These are phyloP conservation scores for Neolentinus lepideus DNA, from an alignment of 1,284 basidiomycete genomes.

Conservation along the genomic window DNA sequence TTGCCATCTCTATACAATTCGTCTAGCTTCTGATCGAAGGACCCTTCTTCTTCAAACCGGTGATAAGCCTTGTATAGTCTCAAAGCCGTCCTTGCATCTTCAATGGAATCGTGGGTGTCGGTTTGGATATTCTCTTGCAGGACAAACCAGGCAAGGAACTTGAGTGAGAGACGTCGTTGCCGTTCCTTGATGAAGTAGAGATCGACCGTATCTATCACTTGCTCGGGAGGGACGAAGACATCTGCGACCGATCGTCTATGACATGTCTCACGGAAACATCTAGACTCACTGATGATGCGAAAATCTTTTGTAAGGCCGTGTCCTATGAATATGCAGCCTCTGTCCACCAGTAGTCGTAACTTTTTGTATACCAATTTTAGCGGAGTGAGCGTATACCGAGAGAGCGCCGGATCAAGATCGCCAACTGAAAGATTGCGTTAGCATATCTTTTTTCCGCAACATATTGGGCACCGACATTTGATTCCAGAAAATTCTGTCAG, in stretches of 20 bases:
- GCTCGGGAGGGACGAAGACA: conserved; percentile 90
- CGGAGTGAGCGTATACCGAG: conserved; percentile 87
- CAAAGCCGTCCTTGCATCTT: conserved; percentile 88
- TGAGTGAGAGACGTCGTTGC: conserved; percentile 85
- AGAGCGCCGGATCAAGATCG: conserved; percentile 83
- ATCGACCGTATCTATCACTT: conserved; percentile 96
- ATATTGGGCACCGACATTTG: conserved; percentile 51
- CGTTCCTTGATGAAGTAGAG: conserved; percentile 82
- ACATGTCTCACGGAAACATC: background rate
- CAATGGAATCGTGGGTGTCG: conserved; percentile 94
- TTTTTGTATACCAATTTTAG: conserved; percentile 98
- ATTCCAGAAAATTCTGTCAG: conserved; percentile 97
- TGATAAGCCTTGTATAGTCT: conserved; percentile 83
- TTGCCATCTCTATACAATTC: conserved; percentile 70
- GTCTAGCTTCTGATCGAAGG: conserved; percentile 87
- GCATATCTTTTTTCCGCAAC: conserved; percentile 41
- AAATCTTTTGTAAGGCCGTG: conserved; percentile 99
- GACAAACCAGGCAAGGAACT: conserved; percentile 93
- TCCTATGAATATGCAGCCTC: conserved; percentile 95
- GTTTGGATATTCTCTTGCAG: conserved; percentile 89
- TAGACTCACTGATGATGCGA: conserved; percentile 88
- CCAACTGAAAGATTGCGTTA: conserved; percentile 48
- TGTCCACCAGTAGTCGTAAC: conserved; percentile 87
- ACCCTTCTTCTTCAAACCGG: conserved; percentile 67
- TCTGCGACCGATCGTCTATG: conserved; percentile 40